Base-by-base conservation (phyloP, 2,329 filamentous ascomycete genomes). In the Aspergillus sp. region DNA sequence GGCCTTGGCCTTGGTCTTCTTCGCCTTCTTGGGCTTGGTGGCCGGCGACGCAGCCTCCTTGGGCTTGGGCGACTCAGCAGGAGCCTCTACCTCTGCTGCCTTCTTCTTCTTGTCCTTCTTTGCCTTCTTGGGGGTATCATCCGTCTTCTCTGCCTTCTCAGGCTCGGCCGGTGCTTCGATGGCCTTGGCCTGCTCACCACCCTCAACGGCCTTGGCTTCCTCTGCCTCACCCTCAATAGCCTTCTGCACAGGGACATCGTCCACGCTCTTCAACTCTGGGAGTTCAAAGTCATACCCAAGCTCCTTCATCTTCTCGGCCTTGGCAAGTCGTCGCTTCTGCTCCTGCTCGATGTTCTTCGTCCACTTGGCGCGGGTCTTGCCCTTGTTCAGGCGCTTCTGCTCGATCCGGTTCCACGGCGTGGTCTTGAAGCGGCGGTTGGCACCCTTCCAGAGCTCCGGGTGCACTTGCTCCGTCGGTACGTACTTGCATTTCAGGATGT, bases 371-470 rank as follows among this genome's bases (percentile, higher is more conserved):
- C 91, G 86, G 19, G 88, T 85, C 64, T 85, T 83, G 42, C 90
- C 89, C 71, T 88, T 86, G 68, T 88, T 86, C 64, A 98, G 82
- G 66, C 86, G 83, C 66, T 86, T 82, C 50, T 90, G 90, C 59
- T 89, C 89, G 73, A 98, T 89, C 78, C 90, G 90, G 77, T 92
- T 95, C 82, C 90, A 89, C 19, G 95, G 93, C 12, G 93, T 86
- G 61, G 83, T 83, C 82, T 96, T 96, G 83, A 95, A 97, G 56
- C 93, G 89, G 69, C 86, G 87, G 76, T 96, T 93, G 68, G 92
- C 91, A 39, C 92, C 92, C 78, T 95, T 92, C 86, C 92, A 98
- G 53, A 97, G 80, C 61, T 91, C 83, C 22, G 87, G 83, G 72
- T 96, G 91, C 44, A 96, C 80, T 70, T 93, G 87, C 60, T 90